These are phyloP conservation scores for Apophysomyces trapeziformis DNA, from an alignment of 371 early-diverging fungal species.

Conservation along the genomic window DNA sequence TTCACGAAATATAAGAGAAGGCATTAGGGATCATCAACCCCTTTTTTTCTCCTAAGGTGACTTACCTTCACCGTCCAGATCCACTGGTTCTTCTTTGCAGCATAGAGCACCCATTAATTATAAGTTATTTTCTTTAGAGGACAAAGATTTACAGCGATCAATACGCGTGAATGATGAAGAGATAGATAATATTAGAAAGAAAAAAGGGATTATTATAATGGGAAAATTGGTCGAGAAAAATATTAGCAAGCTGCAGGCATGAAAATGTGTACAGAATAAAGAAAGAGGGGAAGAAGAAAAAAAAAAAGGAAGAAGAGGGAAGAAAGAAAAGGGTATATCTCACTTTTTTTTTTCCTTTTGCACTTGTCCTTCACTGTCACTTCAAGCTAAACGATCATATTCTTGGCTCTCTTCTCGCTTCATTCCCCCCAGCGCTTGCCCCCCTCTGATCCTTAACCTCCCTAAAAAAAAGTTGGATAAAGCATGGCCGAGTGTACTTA, in stretches of 20 bases:
- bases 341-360: background rate
- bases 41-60: background rate
- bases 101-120: conserved; percentile 38
- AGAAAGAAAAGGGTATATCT: background rate
- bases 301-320: background rate
- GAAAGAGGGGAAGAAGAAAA: conserved; percentile 3
- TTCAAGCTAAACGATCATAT: background rate
- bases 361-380: background rate
- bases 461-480: background rate
- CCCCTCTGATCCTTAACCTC: conserved; percentile 3
- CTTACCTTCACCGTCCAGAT: conserved; percentile 35
- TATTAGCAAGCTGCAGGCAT: background rate
- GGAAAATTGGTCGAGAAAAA: background rate
- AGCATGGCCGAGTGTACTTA: too few relatives aligned
- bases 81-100: conserved; percentile 39
- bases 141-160: background rate
- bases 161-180: too few relatives aligned
- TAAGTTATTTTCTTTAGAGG: background rate
- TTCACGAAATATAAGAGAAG: too few relatives aligned
- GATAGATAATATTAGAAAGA: too few relatives aligned
- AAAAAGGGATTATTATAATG: background rate
- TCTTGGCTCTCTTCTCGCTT: too few relatives aligned
- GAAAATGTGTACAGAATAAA: background rate
- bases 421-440: too few relatives aligned
- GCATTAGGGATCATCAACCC: background rate